These are phyloP conservation scores for Lodderomyces theae DNA, from an alignment of 1,139 yeast genomes.

Conservation along the genomic window DNA sequence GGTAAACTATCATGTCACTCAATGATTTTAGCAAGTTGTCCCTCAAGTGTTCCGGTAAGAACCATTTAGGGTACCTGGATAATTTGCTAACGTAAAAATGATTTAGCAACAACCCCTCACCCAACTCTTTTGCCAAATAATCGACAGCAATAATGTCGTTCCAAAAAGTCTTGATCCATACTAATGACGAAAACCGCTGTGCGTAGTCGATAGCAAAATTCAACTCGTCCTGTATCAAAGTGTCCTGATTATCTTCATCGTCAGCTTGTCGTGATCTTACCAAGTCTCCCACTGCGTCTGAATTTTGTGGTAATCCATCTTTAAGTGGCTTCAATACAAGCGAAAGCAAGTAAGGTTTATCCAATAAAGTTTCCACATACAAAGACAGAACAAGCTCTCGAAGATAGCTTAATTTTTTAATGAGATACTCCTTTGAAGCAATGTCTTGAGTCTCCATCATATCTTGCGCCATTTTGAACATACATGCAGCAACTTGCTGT, in stretches of 20 bases:
- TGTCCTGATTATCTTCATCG: conserved; percentile 12
- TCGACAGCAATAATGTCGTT: conserved; percentile 54
- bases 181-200: conserved; percentile 42
- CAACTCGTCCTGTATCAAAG: background rate
- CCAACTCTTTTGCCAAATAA: conserved; percentile 56
- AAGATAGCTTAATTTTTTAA: conserved; percentile 54
- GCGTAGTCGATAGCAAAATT: conserved; percentile 32
- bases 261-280: conserved; percentile 13
- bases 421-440: conserved; percentile 46
- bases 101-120: conserved; percentile 51
- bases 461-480: conserved; percentile 51
- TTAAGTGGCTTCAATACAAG: conserved; percentile 61
- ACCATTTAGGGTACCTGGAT: conserved; percentile 2
- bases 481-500: conserved; percentile 63
- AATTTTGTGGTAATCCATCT: conserved; percentile 48
- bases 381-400: conserved; percentile 59
- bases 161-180: conserved; percentile 72
- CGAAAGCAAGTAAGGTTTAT: conserved; percentile 56
- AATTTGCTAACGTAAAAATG: conserved; percentile 30
- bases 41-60: conserved; percentile 18
- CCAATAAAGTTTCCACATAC: conserved; percentile 66
- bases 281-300: conserved; percentile 12
- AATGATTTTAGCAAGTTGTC: conserved; percentile 25
- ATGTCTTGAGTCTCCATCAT: conserved; percentile 23
- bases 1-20: conserved; percentile 36